A percentile compares a stretch with the other conserved stretches of the same genome.
These are phyloP conservation scores for Acer yangbiense DNA, from an alignment of 345 rosid species.

Conservation along the genomic window DNA sequence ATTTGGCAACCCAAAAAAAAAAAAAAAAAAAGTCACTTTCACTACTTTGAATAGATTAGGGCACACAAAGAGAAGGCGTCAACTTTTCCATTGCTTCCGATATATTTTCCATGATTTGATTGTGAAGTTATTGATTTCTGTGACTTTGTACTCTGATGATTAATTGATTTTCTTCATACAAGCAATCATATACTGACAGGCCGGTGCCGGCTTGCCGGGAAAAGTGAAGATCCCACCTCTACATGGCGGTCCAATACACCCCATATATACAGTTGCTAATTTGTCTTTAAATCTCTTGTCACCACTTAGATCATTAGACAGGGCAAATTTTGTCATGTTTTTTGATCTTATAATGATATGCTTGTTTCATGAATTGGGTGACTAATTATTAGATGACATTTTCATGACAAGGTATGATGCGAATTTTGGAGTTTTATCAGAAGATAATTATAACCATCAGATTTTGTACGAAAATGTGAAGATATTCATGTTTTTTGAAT, in stretches of 20 bases:
- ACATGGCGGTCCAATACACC: not conserved
- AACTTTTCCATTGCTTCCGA: not conserved
- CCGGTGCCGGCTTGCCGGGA: not conserved
- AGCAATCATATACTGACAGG: constrained; percentile 10
- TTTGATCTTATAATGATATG: not conserved
- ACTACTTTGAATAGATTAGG: not conserved
- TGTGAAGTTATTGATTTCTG: not conserved
- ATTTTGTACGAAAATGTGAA: not conserved
- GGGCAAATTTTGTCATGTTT: not conserved
- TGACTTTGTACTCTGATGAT: not conserved
- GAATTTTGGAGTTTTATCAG: not conserved
- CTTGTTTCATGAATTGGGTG: constrained; percentile 3
- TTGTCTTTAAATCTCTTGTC: not conserved
- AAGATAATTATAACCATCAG: not conserved
- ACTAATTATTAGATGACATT: constrained; percentile 2
- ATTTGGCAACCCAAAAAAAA: not conserved
- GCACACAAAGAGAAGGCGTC: not conserved
- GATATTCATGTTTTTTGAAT: not conserved
- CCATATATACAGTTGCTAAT: not conserved
- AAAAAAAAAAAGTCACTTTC: not conserved
- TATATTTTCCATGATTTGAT: not conserved
- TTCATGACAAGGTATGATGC: constrained; percentile 1
- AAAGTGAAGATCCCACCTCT: not conserved
- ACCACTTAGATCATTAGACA: not conserved
- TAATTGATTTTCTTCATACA: constrained; percentile 11